Evolutionary conservation across 257 asterid genomes (phyloP).

Genomic region (Nicotiana otophora): DNA sequence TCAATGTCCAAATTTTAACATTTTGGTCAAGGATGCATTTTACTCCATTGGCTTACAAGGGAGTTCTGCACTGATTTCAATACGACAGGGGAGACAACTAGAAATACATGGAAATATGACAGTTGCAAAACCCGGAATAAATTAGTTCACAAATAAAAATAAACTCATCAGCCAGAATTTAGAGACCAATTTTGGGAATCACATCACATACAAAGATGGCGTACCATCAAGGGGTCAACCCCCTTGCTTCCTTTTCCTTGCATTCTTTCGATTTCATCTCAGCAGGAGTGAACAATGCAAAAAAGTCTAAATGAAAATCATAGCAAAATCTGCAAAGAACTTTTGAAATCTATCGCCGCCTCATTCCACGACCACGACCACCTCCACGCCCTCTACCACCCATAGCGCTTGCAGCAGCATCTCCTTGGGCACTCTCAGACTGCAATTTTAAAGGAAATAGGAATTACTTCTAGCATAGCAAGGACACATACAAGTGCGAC

Average conservation of each 20-base stretch:
- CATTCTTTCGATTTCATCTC: background rate
- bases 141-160: background rate
- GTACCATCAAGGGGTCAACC: background rate
- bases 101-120: background rate
- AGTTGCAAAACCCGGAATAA: background rate
- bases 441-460: constrained; percentile 17
- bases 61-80: background rate
- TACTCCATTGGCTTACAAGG: background rate
- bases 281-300: background rate
- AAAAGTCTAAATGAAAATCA: background rate
- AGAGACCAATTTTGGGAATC: background rate
- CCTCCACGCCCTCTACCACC: constrained; percentile 83
- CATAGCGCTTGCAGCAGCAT: constrained; percentile 81
- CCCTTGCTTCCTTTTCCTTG: background rate
- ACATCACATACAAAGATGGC: background rate
- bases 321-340: constrained; percentile 14
- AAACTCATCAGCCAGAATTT: background rate
- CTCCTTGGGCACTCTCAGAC: constrained; percentile 99
- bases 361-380: constrained; percentile 91
- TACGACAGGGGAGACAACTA: background rate
- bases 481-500: background rate
- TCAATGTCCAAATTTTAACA: background rate
- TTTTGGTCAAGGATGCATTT: background rate
- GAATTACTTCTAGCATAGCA: background rate
- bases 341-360: constrained; percentile 47